Percentiles rank a stretch among this genome's conserved stretches.
Conservation (phyloP, 352 stramenopile genomes). For the Globisporangium cystogenes region DNA sequence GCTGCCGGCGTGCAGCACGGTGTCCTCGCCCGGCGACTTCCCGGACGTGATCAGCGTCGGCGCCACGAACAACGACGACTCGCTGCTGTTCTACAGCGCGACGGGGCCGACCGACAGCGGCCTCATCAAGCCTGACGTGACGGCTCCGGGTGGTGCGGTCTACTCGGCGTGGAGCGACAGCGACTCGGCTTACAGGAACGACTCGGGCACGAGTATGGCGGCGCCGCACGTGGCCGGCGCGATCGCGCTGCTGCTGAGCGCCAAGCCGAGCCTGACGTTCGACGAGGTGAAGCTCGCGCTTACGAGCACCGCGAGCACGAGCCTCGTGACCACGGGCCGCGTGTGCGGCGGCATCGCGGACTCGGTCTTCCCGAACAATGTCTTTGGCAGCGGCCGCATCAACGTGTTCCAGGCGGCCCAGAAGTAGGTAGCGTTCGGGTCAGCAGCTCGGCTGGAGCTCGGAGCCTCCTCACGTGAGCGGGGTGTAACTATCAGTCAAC, state of each 20-base stretch:
- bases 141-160: constrained; percentile 15
- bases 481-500: too few species aligned
- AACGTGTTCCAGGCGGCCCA: too few species aligned
- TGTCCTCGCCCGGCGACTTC: constrained; percentile 21
- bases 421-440: too few species aligned
- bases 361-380: constrained; percentile 34
- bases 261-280: constrained; percentile 15
- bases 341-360: constrained; percentile 26
- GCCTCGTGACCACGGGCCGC: constrained; percentile 3
- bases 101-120: constrained; percentile 17
- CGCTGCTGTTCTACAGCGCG: constrained; percentile 18
- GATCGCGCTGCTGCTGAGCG: constrained; percentile 19
- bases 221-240: constrained; percentile 23
- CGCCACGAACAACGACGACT: constrained; percentile 16
- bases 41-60: constrained; percentile 28
- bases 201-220: constrained; percentile 23
- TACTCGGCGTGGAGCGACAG: constrained; percentile 2
- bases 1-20: constrained; percentile 18
- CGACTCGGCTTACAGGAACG: constrained; percentile 3
- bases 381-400: constrained; percentile 9
- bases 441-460: too few species aligned
- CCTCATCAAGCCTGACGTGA: constrained; percentile 21
- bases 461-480: too few species aligned
- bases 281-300: constrained; percentile 13
- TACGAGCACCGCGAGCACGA: constrained; percentile 5